Base-by-base conservation (phyloP, 2,329 filamentous ascomycete species). In the Tolypocladium tropicale region DNA sequence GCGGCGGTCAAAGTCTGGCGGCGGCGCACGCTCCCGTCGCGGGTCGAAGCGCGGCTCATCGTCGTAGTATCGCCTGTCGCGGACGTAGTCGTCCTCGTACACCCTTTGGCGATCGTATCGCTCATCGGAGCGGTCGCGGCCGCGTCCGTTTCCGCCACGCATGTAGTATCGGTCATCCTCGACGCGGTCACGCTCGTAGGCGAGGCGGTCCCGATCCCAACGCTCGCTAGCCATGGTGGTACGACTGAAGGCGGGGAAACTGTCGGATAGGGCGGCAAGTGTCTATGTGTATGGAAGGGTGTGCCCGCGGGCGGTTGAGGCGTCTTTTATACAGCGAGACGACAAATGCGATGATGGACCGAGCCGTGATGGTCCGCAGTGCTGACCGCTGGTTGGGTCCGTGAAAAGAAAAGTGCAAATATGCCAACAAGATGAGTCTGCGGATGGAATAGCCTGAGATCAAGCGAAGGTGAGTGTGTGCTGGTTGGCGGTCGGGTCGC, bases 131-230 rank as follows among this genome's bases (percentile, higher is more conserved):
- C 69, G 70, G 43, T 81, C 78, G 58, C 76, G 74, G 30, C 61
- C 55, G 39, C 72, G 66, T 52, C 64, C 67, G 41, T 72, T 65
- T 51, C 64, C 67, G 53, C 70, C 69, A 21, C 65, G 64, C 64
- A 68, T 68, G 51, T 69, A 71, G 60, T 74, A 73, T 36, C 75
- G 75, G 57, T 85, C 81, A 55, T 82, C 80, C 58, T 79, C 77
- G 58, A 76, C 73, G 65, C 65, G 64, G 41, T 64, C 67, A 50
- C 76, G 74, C 61, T 71, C 69, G 57, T 63, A 66, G 55, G 64
- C 58, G 62, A 68, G 77, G 60, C 80, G 81, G 59, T 81, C 81
- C 51, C 74, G 75, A 63, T 85, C 80, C 80, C 79, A 84, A 62
- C 71, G 71, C 58, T 72, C 71, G 58, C 61, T 63, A 48, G 57